Evolutionary conservation across 1,284 basidiomycete species (phyloP), one percentile per base, ranked within the genome.

Genomic region (Wallemia ichthyophaga): DNA sequence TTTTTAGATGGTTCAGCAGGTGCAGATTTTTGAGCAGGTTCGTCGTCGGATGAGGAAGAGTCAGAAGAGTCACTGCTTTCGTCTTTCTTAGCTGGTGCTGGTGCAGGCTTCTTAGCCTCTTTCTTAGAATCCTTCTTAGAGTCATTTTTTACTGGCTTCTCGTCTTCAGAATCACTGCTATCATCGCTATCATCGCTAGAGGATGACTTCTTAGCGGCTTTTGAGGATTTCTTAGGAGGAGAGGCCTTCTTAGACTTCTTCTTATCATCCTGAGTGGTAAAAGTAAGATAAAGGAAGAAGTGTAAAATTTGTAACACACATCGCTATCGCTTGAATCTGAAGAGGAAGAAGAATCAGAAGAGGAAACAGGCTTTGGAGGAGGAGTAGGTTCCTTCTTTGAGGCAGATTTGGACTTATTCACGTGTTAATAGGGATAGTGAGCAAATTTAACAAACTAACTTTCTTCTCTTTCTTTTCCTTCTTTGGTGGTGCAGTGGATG

Each of bases 11-110:
- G n/a, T n/a, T n/a, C 61, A 48, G 61, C 58, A 25, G 64, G 60
- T 60, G 68, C 67, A 59, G 64, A 65, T 17, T 28, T 58, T 2
- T 63, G 64, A 21, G 67, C 64, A 27, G 62, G 62, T 27, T 59
- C 61, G 27, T 61, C 58, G 59, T 61, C 60, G 55, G 32, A 59
- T 33, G 57, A 31, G 33, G 59, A 53, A 26, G 58, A 59, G 58
- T 61, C 56, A 19, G 55, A 33, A 17, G 61, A 61, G 55, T 60
- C 59, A 48, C 13, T 15, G 37, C 37, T 48, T 5, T 48, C 37
- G 5, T 48, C 13, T 19, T 48, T 48, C 37, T 48, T 48, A 1
- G 37, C 58, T 21, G 27, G 53, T 11, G 25, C 25, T 31, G 28
- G 28, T 7, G 37, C 37, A 17, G 37, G 13, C 37, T 48, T 48